Base-by-base conservation (phyloP, 257 asterid species). In the Salvia miltiorrhiza region DNA sequence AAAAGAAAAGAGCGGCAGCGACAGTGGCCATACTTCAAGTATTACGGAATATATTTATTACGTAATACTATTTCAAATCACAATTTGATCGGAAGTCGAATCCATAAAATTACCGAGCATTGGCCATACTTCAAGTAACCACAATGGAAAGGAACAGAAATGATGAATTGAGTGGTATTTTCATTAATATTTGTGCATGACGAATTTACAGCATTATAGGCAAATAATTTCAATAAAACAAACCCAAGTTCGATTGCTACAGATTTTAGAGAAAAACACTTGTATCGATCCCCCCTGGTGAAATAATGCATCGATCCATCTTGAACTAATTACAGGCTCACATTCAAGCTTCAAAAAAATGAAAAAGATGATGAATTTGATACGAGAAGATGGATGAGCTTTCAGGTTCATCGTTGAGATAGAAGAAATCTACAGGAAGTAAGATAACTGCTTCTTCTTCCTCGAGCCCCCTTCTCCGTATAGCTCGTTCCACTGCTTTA, bases 401-500 rank as follows among this genome's bases (percentile, higher is more conserved):
- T 40, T 30, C 26, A n/a, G n/a, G n/a, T n/a, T n/a, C n/a, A n/a
- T n/a, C n/a, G n/a, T n/a, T n/a, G n/a, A n/a, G n/a, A n/a, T n/a
- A n/a, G n/a, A n/a, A n/a, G n/a, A n/a, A n/a, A 9, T 35, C 74
- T 86, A 92, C 48, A 93, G 82, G 88, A 93, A 93, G 85, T 93
- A 93, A 10, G 96, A 72, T n/a, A 93, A 70, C 77, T 90, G 96
- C 73, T 88, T 73, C 68, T 85, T 93, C 87, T 90, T 90, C 76
- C 98, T 85, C 17, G 97, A 88, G 61, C 98, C 98, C 21, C 98
- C 97, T 84, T 88, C 98, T 41, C 98, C 98, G 44, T 90, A 93
- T 3, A 86, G 87, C 13, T 90, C 96, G 62, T 93, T 93, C 98
- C 98, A 93, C 75, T 88, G 98, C 85, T 86, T 88, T 53, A 93